A percentile compares a stretch with the other conserved stretches of the same genome.
These are phyloP conservation scores for Acacia pycnantha DNA, from an alignment of 331 rosid genomes.

Conservation along the genomic window DNA sequence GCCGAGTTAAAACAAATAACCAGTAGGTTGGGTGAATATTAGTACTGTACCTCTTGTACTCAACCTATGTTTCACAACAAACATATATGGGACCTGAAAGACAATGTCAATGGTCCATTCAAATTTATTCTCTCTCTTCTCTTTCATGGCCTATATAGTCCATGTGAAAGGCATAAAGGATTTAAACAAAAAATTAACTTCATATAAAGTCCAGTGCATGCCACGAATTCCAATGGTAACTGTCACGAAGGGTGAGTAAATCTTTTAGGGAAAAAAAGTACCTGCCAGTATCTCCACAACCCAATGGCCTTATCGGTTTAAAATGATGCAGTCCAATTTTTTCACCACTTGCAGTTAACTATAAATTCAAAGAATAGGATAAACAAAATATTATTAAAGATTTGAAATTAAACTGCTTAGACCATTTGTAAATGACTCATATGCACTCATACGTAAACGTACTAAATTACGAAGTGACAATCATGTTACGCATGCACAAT, in stretches of 20 bases:
- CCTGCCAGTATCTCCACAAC: conserved; percentile 98
- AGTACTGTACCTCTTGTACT: not conserved
- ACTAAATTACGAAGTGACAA: not conserved
- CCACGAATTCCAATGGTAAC: not conserved
- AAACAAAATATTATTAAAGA: conserved; percentile 7
- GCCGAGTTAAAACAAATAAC: not conserved
- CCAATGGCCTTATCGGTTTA: conserved; percentile 79
- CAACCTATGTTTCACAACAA: not conserved
- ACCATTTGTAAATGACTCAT: not conserved
- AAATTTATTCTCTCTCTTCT: not conserved
- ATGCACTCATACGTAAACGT: not conserved
- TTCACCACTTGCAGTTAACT: conserved; percentile 67
- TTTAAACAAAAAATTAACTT: not conserved
- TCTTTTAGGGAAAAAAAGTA: conserved; percentile 13
- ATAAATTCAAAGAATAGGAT: conserved; percentile 18
- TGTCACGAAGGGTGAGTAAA: not conserved
- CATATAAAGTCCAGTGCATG: not conserved
- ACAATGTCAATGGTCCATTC: not conserved
- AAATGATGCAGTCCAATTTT: conserved; percentile 81
- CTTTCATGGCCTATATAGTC: not conserved
- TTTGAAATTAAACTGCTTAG: not conserved
- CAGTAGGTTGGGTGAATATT: not conserved
- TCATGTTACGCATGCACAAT: not conserved
- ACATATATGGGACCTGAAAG: not conserved
- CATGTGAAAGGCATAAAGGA: not conserved